These are phyloP conservation scores for Escallonia herrerae DNA, from an alignment of 129 eudicot genomes.

Conservation along the genomic window DNA sequence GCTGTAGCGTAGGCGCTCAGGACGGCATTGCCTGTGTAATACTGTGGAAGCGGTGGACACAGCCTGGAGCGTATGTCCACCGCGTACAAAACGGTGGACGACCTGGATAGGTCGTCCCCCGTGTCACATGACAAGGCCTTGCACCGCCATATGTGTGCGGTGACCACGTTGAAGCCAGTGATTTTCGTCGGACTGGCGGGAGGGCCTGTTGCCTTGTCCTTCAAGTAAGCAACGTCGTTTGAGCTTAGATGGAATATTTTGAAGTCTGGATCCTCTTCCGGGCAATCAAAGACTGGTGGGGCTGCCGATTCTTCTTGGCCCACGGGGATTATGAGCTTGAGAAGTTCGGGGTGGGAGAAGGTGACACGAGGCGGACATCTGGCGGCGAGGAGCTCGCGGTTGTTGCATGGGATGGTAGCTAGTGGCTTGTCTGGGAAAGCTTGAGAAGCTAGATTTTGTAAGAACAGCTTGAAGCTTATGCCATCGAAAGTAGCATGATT, in stretches of 20 bases:
- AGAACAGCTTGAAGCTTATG: slow-evolving; percentile 52
- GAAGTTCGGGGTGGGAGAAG: slow-evolving; percentile 73
- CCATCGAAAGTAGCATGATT: slow-evolving; percentile 81
- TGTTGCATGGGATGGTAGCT: slow-evolving; percentile 48
- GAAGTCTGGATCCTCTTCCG: slow-evolving; percentile 49
- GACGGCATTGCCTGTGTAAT: slow-evolving; percentile 69
- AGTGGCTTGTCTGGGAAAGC: slow-evolving; percentile 46
- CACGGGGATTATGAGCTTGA: slow-evolving; percentile 30
- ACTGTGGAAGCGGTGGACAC: slow-evolving; percentile 45
- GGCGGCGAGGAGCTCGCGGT: slow-evolving; percentile 72
- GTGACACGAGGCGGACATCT: slow-evolving; percentile 70
- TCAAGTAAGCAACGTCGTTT: slow-evolving; percentile 40
- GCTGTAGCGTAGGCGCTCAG: slow-evolving; percentile 68
- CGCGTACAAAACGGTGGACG: slow-evolving; percentile 50
- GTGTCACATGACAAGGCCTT: slow-evolving; percentile 51
- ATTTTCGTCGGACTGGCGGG: slow-evolving; percentile 14
- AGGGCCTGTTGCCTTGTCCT: slow-evolving; percentile 40
- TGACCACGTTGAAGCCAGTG: slow-evolving; percentile 73
- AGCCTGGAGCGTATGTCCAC: slow-evolving; percentile 55
- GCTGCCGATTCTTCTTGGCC: slow-evolving; percentile 17
- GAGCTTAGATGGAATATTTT: slow-evolving; percentile 49
- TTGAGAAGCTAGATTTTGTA: slow-evolving; percentile 60
- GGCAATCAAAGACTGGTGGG: slow-evolving; percentile 50
- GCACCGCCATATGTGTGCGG: slow-evolving; percentile 87
- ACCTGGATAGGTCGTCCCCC: slow-evolving; percentile 19